Evolutionary conservation across 352 stramenopile genomes (phyloP), one percentile per base, ranked within the genome.

Genomic region (Pythium insidiosum): DNA sequence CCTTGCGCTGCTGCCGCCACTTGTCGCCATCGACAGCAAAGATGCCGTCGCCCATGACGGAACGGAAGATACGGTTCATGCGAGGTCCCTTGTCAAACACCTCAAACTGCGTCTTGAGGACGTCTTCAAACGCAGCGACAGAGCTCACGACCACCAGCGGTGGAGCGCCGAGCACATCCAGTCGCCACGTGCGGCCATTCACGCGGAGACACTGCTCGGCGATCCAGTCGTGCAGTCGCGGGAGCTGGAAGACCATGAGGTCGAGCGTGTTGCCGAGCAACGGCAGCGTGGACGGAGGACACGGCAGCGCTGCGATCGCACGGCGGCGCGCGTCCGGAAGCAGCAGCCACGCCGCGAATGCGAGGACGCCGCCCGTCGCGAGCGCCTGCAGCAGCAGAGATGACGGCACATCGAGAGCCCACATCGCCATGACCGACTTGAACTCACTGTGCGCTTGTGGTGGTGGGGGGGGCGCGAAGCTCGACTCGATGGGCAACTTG

Each of bases 1-100:
- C 79, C 43, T 88, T 88, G 45, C 79, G 74, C 45, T 92, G 82
- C 20, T 72, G 45, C 11, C 68, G 55, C 82, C 79, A 94, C 29
- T 67, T 55, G 30, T 70, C 51, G 19, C 77, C 73, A 30, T 94
- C 77, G 0, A 58, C 53, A 4, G 60, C 68, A 39, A 90, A 73
- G 45, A 92, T 91, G 31, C 75, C 73, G 13, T 75, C 53, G 12
- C 82, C 79, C 36, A 94, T 66, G 15, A 90, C 47, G 45, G 85
- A 64, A 5, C 49, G 46, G 6, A 76, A 60, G n/a, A 68, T 47
- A 9, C 45, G 25, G 38, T n/a, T 61, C 28, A 68, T 62, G 37
- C 24, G 49, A 21, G 38, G 49, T 7, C 78, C 73, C 36, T 94
- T 95, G 12, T 61, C 71, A 38, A 91, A 94, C 18, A 66, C 61